Percentiles rank a stretch among this genome's conserved stretches.
Conservation (phyloP, 345 rosid genomes). For the Aquilaria yunnanensis region DNA sequence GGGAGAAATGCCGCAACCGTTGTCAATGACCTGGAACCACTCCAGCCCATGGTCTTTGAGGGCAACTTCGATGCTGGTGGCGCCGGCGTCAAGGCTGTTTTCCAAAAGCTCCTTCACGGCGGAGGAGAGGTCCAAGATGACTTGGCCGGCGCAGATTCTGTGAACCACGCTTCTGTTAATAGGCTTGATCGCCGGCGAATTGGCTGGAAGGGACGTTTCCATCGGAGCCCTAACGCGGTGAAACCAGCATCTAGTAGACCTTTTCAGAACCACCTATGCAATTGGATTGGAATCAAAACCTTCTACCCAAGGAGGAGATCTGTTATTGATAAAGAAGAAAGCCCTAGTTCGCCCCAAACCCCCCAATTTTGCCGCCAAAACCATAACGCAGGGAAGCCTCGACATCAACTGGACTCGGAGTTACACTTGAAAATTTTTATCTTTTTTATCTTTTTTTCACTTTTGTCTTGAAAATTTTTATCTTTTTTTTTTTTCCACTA, state of each 20-base stretch:
- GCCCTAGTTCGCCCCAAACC: background rate
- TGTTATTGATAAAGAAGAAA: background rate
- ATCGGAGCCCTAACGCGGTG: conserved; percentile 15
- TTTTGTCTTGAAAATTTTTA: too few relatives aligned
- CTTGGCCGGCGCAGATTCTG: conserved; percentile 91
- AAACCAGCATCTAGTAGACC: background rate
- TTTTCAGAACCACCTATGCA: background rate
- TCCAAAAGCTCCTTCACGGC: conserved; percentile 98
- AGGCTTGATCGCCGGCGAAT: conserved; percentile 47
- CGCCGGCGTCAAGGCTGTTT: conserved; percentile 96
- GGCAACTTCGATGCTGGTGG: conserved; percentile 70
- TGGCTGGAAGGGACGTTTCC: conserved; percentile 24
- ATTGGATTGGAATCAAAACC: conserved; percentile 1
- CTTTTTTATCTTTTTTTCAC: too few relatives aligned
- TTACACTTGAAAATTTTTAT: too few relatives aligned
- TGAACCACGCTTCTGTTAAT: conserved; percentile 74
- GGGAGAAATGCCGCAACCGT: conserved; percentile 90
- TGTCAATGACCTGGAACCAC: conserved; percentile 86
- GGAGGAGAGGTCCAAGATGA: conserved; percentile 83
- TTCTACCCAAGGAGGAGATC: background rate
- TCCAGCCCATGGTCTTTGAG: conserved; percentile 81
- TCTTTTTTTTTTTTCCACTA: too few relatives aligned
- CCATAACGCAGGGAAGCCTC: background rate
- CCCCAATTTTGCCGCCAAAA: conserved; percentile 17
- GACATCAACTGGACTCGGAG: too few relatives aligned